phyloP scores from a whole-genome alignment of 2,329 filamentous ascomycete species.

The Pseudofabraea citricarpa region DNA sequence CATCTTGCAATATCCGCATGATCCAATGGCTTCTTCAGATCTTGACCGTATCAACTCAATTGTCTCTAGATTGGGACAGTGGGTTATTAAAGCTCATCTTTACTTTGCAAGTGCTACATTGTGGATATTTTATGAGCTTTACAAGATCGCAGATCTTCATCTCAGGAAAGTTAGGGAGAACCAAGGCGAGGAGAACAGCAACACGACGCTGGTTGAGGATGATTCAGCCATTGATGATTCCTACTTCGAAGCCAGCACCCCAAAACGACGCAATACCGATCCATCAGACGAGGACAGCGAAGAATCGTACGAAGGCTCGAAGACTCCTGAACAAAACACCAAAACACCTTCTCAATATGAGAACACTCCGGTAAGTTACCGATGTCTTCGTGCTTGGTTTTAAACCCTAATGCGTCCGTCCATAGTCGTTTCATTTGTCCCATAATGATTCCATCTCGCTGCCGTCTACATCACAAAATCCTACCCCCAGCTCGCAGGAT shows the following conservation, averaged over 20 bases:
- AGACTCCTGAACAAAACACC: not conserved
- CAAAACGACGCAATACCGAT: no score
- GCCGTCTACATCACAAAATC: not conserved
- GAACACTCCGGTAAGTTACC: not conserved
- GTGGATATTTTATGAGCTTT: not conserved
- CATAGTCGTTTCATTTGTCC: no score
- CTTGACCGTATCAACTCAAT: not conserved
- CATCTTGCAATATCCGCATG: not conserved
- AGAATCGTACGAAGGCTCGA: not conserved
- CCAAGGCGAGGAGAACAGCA: not conserved
- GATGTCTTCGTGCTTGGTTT: no score
- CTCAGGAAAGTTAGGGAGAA: not conserved
- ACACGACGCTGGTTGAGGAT: not conserved
- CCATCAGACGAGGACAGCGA: not conserved
- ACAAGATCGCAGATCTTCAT: not conserved
- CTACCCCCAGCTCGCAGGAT: not conserved
- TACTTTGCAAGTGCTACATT: not conserved
- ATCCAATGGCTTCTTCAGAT: not conserved
- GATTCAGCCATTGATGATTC: not conserved
- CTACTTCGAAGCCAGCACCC: no score
- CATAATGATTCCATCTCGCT: not conserved
- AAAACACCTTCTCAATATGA: not conserved
- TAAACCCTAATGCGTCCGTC: not conserved
- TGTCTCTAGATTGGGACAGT: not conserved
- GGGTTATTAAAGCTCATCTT: not conserved